Conservation (phyloP, 2,329 filamentous ascomycete species). For the Phaeophleospora eucalypticola region DNA sequence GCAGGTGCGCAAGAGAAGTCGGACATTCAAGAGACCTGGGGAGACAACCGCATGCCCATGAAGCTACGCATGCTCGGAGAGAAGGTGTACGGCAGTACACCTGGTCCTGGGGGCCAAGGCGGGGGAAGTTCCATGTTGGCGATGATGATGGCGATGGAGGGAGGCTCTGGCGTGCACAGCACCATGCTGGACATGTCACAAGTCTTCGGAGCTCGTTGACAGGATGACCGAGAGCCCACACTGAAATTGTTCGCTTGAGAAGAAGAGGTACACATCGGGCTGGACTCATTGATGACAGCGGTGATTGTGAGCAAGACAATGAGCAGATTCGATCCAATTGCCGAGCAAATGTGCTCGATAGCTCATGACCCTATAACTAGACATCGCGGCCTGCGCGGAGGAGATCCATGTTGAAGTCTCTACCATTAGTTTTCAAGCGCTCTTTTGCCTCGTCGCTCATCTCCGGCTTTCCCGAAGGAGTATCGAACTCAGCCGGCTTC, state of each 20-base stretch:
- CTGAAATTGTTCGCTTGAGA: too few relatives aligned
- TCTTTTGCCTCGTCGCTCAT: conserved; percentile 29
- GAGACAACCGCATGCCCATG: conserved; percentile 8
- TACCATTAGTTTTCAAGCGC: conserved; percentile 27
- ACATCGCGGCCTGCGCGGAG: conserved; percentile 5
- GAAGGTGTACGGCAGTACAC: conserved; percentile 5
- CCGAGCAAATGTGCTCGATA: too few relatives aligned
- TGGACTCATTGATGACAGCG: too few relatives aligned
- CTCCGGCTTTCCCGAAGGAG: conserved; percentile 21
- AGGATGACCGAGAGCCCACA: too few relatives aligned
- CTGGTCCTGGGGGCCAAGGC: background rate
- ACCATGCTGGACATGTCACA: background rate
- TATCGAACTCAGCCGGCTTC: conserved; percentile 2
- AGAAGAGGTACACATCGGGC: too few relatives aligned
- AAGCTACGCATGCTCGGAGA: conserved; percentile 12
- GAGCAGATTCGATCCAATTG: too few relatives aligned
- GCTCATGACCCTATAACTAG: background rate
- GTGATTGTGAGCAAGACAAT: too few relatives aligned
- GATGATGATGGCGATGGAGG: background rate
- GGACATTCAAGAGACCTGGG: conserved; percentile 13
- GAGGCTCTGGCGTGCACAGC: background rate
- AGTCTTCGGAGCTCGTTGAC: background rate
- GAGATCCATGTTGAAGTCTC: conserved; percentile 30
- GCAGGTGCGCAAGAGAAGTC: conserved; percentile 8
- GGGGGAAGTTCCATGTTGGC: background rate